These are phyloP conservation scores for Blastobotrys apis DNA, from an alignment of 1,139 yeast species.

Conservation along the genomic window DNA sequence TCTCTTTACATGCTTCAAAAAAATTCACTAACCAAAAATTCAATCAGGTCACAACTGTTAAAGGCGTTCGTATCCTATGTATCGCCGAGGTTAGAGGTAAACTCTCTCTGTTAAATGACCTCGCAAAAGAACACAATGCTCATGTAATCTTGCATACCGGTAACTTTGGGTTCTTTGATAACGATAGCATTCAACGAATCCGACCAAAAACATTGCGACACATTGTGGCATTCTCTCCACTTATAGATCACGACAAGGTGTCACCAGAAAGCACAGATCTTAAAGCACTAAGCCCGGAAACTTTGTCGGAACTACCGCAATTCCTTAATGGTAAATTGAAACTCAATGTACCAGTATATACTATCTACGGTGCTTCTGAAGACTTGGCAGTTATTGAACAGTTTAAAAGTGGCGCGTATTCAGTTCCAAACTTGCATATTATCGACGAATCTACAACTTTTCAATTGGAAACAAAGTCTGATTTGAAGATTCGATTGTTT, in stretches of 20 bases:
- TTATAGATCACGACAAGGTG: slow-evolving; percentile 46
- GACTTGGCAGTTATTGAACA: slow-evolving; percentile 63
- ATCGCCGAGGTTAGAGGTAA: slow-evolving; percentile 56
- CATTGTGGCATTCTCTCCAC: slow-evolving; percentile 64
- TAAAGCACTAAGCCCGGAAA: slow-evolving; percentile 37
- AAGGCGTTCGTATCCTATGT: slow-evolving; percentile 44
- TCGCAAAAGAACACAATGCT: slow-evolving; percentile 46
- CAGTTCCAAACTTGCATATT: slow-evolving; percentile 53
- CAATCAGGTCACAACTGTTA: slow-evolving; percentile 16
- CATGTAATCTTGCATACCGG: slow-evolving; percentile 66
- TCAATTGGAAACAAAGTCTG: slow-evolving; percentile 39
- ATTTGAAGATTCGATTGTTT: slow-evolving; percentile 49
- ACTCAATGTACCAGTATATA: slow-evolving; percentile 64
- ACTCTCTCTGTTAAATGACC: slow-evolving; percentile 43
- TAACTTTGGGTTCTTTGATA: slow-evolving; percentile 73
- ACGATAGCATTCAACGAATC: slow-evolving; percentile 51
- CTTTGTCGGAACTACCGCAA: slow-evolving; percentile 52
- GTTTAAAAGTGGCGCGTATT: slow-evolving; percentile 51
- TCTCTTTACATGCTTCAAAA: background rate
- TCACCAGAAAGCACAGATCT: slow-evolving; percentile 37
- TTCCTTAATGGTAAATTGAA: slow-evolving; percentile 46
- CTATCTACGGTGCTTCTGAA: slow-evolving; percentile 72
- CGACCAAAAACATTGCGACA: slow-evolving; percentile 46
- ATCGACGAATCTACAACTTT: slow-evolving; percentile 52
- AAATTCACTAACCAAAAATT: slow-evolving; percentile 1